Base-by-base conservation (phyloP, 768 basidiomycete species). In the Mycena latifolia region DNA sequence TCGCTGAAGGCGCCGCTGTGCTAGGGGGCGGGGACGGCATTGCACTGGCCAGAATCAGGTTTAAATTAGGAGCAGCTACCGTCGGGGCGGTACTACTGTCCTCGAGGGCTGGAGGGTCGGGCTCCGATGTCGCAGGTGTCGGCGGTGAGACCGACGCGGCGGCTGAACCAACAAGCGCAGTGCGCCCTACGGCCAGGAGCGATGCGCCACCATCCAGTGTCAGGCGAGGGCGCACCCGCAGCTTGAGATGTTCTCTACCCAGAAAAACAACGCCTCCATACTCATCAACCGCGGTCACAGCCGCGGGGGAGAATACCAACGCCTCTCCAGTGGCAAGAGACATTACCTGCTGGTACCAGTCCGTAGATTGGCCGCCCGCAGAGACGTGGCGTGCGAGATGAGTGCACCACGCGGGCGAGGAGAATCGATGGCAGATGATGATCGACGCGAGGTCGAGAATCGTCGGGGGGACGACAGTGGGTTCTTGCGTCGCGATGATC, bases 401-500 rank as follows among this genome's bases (percentile, higher is more conserved):
- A 3, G 83, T 79, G 78, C 84, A 84, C 86, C 86, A 88, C 5
- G 84, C 78, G 2, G 85, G 84, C 3, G 86, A 87, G 1, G 86
- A 86, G 71, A 88, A 88, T 6, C 87, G 78, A 59, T 88, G 87
- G 31, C 86, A 65, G 18, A 88, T 80, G 0, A 83, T 72, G 1
- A 84, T 74, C 6, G 81, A 81, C 47, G 84, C 85, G 9, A 88
- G 76, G 61, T 85, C 86, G 10, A 88, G 76, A 7, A 88, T 74
- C 0, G 82, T 81, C 0, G 85, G 76, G 3, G 87, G 87, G 10
- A 88, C 77, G 20, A 88, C 84, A 2, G 85, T 88, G 0, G 87
- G 87, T 59, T 88, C 84, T 78, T 88, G 87, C 0, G 87, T 88
- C 54, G 84, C 84, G 61, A 87, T 84, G 29, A 87, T 75, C 43